A percentile compares a stretch with the other conserved stretches of the same genome.
Evolutionary conservation across 768 basidiomycete species (phyloP).

Genomic region (Mrakia hoshinonis): DNA sequence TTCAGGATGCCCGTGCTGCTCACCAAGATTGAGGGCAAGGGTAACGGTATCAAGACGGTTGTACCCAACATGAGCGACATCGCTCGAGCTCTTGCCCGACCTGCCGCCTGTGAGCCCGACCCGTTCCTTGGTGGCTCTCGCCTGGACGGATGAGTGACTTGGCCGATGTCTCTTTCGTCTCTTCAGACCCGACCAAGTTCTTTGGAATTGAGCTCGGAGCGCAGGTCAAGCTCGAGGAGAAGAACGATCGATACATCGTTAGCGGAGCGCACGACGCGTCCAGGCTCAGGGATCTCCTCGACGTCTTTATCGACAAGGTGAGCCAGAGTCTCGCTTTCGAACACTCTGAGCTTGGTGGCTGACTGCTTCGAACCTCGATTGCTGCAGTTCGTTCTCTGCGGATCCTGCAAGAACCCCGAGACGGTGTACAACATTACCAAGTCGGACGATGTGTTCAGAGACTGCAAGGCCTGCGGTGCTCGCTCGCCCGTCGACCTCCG

Average conservation of each 20-base stretch:
- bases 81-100: slow-evolving; percentile 85
- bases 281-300: slow-evolving; percentile 88
- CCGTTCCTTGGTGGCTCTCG: too few relatives aligned
- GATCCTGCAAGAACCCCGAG: slow-evolving; percentile 97
- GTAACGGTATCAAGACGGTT: slow-evolving; percentile 99
- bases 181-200: slow-evolving; percentile 87
- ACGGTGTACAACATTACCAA: slow-evolving; percentile 90
- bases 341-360: background rate
- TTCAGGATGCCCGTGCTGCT: slow-evolving; percentile 83
- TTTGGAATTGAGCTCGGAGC: slow-evolving; percentile 98
- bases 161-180: background rate
- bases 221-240: slow-evolving; percentile 91
- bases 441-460: slow-evolving; percentile 78
- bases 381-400: slow-evolving; percentile 93
- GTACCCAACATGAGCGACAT: slow-evolving; percentile 98
- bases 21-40: slow-evolving; percentile 97
- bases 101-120: slow-evolving; percentile 54
- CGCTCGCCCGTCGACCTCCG: slow-evolving; percentile 88
- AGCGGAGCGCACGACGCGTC: slow-evolving; percentile 90
- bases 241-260: slow-evolving; percentile 95
- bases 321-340: background rate
- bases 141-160: background rate
- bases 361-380: too few relatives aligned
- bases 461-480: slow-evolving; percentile 97
- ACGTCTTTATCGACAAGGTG: slow-evolving; percentile 79